phyloP scores from a whole-genome alignment of 1,284 basidiomycete genomes.

The Heterobasidion parviporum region DNA sequence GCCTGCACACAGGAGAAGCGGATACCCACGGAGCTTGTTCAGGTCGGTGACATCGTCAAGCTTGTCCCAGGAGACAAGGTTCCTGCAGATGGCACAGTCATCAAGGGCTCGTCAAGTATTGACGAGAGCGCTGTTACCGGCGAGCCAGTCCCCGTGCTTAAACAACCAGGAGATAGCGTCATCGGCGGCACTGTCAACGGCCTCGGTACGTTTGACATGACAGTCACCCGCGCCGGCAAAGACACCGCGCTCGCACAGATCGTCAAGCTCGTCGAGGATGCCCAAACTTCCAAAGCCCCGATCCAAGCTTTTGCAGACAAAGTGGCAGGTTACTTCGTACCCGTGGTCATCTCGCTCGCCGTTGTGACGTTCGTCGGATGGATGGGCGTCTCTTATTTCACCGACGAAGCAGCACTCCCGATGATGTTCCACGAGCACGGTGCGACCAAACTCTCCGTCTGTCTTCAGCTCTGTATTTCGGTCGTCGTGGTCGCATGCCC shows the following conservation, averaged over 20 bases:
- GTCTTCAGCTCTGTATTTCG: slow-evolving; percentile 95
- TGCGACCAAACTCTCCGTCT: slow-evolving; percentile 82
- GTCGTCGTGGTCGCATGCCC: slow-evolving; percentile 99
- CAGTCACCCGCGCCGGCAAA: slow-evolving; percentile 90
- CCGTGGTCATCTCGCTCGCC: slow-evolving; percentile 81
- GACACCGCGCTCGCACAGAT: slow-evolving; percentile 97
- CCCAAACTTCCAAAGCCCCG: slow-evolving; percentile 96
- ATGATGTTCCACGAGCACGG: slow-evolving; percentile 80
- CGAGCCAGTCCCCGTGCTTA: slow-evolving; percentile 87
- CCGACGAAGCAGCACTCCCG: slow-evolving; percentile 61
- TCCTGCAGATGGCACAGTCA: slow-evolving; percentile 89
- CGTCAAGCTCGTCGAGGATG: slow-evolving; percentile 94
- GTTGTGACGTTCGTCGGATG: slow-evolving; percentile 79
- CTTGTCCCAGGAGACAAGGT: slow-evolving; percentile 96
- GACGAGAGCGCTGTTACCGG: slow-evolving; percentile 98
- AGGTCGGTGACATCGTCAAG: slow-evolving; percentile 91
- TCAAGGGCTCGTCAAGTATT: slow-evolving; percentile 79
- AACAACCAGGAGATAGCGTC: slow-evolving; percentile 75
- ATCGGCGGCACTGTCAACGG: slow-evolving; percentile 98
- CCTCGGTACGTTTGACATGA: slow-evolving; percentile 91
- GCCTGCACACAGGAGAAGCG: slow-evolving; percentile 79
- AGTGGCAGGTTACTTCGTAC: slow-evolving; percentile 94
- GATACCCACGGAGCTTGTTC: slow-evolving; percentile 90
- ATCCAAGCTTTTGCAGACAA: slow-evolving; percentile 96
- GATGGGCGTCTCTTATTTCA: slow-evolving; percentile 71